Base-by-base conservation (phyloP, 2,329 filamentous ascomycete genomes). In the Fusarium sp. region DNA sequence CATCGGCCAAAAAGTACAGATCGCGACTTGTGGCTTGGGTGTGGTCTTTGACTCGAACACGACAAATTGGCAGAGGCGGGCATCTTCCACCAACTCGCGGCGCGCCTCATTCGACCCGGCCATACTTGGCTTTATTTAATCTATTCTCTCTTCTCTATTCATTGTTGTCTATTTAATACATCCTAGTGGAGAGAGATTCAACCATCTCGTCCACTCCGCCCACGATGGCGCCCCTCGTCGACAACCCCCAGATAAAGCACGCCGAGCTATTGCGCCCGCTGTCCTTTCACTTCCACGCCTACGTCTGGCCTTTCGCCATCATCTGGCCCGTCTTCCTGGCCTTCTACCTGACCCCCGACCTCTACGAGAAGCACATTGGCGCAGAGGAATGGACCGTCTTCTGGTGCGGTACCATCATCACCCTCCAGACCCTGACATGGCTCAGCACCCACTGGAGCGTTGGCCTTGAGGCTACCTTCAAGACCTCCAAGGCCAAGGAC, bases 381-480 rank as follows among this genome's bases (percentile, higher is more conserved):
- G 94, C 91, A n/a, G 90, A 91, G 74, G 96, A 99, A 85, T 99
- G 96, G 95, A 98, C 96, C 1, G 97, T 97, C 78, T 93, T 99
- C 68, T 99, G 93, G 90, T 88, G 91, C 71, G 95, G 92, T 75
- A 86, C 89, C 72, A 97, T 99, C 77, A 85, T 96, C 79, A 97
- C 94, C 10, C 77, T 91, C 61, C 96, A 99, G 83, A 90, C 92
- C 69, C 86, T 99, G 69, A 83, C 93, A 73, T 99, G 96, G 95
- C 86, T 99, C 67, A 95, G 92, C 83, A 99, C 96, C 50, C 93
- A 98, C 83, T 99, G 96, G 96, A 98, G 93, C 77, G 93, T 99
- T 78, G 90, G 94, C 77, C 83, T 98, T 69, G 88, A 90, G 76
- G 91, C 91, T 20, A 81, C 90, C 65, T 97, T 98, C 80, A 98